These are phyloP conservation scores for Cyberlindnera sargentensis DNA, from an alignment of 805 yeast species.

Conservation along the genomic window DNA sequence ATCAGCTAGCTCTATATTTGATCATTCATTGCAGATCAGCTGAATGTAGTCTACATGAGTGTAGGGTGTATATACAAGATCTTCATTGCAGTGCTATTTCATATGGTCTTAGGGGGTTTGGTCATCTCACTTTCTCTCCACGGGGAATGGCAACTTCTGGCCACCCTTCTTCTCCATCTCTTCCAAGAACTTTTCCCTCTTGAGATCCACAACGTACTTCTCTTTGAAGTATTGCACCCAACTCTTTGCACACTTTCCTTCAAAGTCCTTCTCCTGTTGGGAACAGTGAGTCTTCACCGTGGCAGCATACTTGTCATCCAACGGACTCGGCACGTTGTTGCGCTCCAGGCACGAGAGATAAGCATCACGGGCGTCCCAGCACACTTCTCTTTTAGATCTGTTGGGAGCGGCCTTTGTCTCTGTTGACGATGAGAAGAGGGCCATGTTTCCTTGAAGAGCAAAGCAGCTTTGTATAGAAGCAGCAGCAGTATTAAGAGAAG, in stretches of 20 bases:
- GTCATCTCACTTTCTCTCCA: neutral
- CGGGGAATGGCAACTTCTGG: slow-evolving; percentile 21
- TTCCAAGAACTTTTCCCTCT: slow-evolving; percentile 58
- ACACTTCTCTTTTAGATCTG: slow-evolving; percentile 61
- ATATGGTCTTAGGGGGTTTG: too few relatives aligned
- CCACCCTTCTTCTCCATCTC: slow-evolving; percentile 68
- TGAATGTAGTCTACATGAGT: too few relatives aligned
- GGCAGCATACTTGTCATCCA: slow-evolving; percentile 42
- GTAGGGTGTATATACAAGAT: too few relatives aligned
- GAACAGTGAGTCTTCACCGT: slow-evolving; percentile 53
- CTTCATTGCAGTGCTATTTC: too few relatives aligned
- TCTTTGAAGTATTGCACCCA: slow-evolving; percentile 92
- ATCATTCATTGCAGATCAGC: too few relatives aligned
- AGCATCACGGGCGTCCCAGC: slow-evolving; percentile 87
- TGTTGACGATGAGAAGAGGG: slow-evolving; percentile 32
- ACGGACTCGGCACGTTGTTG: slow-evolving; percentile 61
- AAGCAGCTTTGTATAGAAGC: too few relatives aligned
- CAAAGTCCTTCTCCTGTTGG: slow-evolving; percentile 47
- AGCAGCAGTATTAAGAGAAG: too few relatives aligned
- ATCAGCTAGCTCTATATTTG: too few relatives aligned
- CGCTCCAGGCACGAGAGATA: slow-evolving; percentile 71
- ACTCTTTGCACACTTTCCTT: slow-evolving; percentile 70
- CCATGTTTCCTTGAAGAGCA: slow-evolving; percentile 31
- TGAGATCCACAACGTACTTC: slow-evolving; percentile 72
- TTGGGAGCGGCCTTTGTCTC: slow-evolving; percentile 35